A percentile compares a stretch with the other conserved stretches of the same genome.
These are phyloP conservation scores for Saccharomyces paradoxus DNA, from an alignment of 805 yeast species.

Conservation along the genomic window DNA sequence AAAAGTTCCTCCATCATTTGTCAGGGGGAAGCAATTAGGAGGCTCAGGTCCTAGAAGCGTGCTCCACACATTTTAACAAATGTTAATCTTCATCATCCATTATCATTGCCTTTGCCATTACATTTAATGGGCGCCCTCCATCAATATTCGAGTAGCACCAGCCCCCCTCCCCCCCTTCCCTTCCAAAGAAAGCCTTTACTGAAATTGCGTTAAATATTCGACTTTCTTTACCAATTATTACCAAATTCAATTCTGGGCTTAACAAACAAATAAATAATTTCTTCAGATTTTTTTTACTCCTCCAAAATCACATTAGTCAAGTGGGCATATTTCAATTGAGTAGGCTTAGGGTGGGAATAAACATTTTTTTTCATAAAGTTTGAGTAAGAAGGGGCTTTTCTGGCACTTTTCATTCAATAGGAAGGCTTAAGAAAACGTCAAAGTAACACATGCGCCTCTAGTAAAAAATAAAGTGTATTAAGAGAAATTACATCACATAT, in stretches of 20 bases:
- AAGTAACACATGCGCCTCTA: not conserved
- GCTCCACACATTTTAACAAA: not conserved
- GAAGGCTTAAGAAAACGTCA: not conserved
- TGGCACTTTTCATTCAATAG: not conserved
- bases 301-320: not conserved
- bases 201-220: not conserved
- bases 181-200: not conserved
- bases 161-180: not conserved
- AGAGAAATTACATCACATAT: not conserved
- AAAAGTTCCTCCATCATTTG: not conserved
- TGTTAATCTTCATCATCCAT: not conserved
- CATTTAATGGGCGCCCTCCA: not conserved
- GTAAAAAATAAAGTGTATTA: not conserved
- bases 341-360: not conserved
- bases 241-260: not conserved
- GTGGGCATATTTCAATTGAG: not conserved
- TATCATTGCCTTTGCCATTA: not conserved
- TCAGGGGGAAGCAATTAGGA: not conserved
- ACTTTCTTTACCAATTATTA: not conserved
- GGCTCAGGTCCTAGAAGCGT: not conserved
- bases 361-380: not conserved
- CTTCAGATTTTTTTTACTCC: not conserved
- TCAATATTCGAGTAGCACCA: not conserved
- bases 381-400: not conserved
- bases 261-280: not conserved